Evolutionary conservation across 768 basidiomycete species (phyloP).

Genomic region (Cubamyces sp.): DNA sequence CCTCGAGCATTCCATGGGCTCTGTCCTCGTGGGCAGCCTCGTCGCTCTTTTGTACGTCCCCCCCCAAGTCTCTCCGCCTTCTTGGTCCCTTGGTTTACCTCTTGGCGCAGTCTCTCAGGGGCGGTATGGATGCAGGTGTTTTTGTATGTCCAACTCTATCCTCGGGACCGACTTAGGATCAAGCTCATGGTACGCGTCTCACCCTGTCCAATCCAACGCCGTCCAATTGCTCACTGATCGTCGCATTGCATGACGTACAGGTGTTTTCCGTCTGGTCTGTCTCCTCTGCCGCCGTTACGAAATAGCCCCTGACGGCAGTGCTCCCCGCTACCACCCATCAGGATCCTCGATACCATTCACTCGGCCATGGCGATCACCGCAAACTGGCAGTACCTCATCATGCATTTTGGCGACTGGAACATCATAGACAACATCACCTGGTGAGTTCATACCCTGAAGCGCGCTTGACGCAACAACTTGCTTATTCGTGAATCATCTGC

Average conservation of each 20-base stretch:
- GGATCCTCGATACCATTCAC: slow-evolving; percentile 30
- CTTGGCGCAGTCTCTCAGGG: slow-evolving; percentile 18
- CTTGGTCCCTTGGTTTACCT: not conserved
- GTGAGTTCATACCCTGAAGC: slow-evolving; percentile 9
- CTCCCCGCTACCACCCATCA: not conserved
- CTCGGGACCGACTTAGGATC: slow-evolving; percentile 12
- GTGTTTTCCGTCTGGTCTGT: slow-evolving; percentile 19
- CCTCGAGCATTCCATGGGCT: slow-evolving; percentile 18
- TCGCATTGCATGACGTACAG: not conserved
- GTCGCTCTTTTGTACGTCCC: slow-evolving; percentile 17
- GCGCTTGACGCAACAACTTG: not conserved
- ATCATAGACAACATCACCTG: slow-evolving; percentile 29
- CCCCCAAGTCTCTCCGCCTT: too few relatives aligned
- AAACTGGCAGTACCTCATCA: slow-evolving; percentile 32
- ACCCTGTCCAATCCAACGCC: too few relatives aligned
- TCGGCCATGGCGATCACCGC: slow-evolving; percentile 26
- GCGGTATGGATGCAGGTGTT: slow-evolving; percentile 24
- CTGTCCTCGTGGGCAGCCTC: slow-evolving; percentile 24
- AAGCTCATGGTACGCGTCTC: slow-evolving; percentile 21
- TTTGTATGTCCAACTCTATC: slow-evolving; percentile 21
- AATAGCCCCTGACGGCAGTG: not conserved
- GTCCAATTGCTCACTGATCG: not conserved
- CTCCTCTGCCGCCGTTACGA: not conserved
- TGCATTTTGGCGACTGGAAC: slow-evolving; percentile 25
- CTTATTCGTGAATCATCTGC: too few relatives aligned